Percentiles rank a stretch among this genome's conserved stretches.
Conservation (phyloP, 2,329 filamentous ascomycete species). For the Thelonectria blattea region DNA sequence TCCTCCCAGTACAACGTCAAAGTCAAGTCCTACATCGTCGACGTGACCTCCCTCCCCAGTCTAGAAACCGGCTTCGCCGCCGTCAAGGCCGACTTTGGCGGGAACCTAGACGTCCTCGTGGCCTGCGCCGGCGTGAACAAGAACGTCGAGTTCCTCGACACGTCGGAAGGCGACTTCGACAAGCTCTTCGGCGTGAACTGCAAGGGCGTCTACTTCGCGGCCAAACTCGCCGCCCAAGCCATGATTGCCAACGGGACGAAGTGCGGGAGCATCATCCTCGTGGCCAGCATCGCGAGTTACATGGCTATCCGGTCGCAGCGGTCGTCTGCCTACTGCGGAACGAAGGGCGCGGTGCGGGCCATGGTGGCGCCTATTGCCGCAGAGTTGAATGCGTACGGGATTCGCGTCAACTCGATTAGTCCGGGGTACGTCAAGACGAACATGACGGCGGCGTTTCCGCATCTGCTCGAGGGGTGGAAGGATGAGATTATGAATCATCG, state of each 20-base stretch:
- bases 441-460: conserved; percentile 52
- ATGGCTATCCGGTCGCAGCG: conserved; percentile 57
- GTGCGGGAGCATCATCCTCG: conserved; percentile 58
- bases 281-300: conserved; percentile 59
- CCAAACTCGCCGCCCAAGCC: conserved; percentile 54
- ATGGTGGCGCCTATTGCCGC: conserved; percentile 37
- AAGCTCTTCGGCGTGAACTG: conserved; percentile 69
- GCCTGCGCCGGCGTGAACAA: conserved; percentile 66
- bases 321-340: conserved; percentile 44
- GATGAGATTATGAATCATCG: conserved; percentile 54
- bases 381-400: conserved; percentile 45
- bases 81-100: conserved; percentile 51
- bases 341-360: conserved; percentile 35
- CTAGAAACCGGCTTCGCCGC: conserved; percentile 58
- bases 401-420: conserved; percentile 54
- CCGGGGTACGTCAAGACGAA: conserved; percentile 52
- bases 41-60: conserved; percentile 51
- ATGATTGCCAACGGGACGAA: conserved; percentile 59
- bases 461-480: conserved; percentile 56
- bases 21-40: conserved; percentile 57
- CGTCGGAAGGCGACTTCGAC: conserved; percentile 69
- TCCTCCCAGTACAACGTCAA: conserved; percentile 49
- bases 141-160: conserved; percentile 63
- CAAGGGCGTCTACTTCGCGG: conserved; percentile 66
- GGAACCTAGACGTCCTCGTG: conserved; percentile 60